phyloP scores from a whole-genome alignment of 163 green algal species.

The Scenedesmus sp. region DNA sequence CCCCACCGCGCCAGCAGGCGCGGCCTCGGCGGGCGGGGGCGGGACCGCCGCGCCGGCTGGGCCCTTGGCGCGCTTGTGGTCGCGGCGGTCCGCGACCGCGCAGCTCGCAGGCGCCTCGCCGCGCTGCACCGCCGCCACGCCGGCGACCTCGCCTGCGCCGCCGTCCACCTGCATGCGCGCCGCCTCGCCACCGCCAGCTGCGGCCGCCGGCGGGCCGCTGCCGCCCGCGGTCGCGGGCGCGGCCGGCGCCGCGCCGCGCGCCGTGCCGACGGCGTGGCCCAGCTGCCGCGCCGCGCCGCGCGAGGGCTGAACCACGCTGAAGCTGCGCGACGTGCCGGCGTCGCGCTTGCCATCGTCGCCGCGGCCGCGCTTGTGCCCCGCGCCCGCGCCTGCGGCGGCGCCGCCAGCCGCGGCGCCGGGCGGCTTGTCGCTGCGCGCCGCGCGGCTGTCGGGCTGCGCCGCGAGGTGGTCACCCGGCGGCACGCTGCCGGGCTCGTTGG shows the following conservation, averaged over 20 bases:
- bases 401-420: neutral
- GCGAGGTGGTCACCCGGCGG: constrained; percentile 44
- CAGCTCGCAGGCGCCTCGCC: too few relatives aligned
- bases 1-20: neutral
- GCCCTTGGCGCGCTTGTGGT: too few relatives aligned
- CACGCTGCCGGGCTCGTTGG: constrained; percentile 58
- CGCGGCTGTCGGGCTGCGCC: constrained; percentile 8
- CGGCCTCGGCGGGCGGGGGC: too few relatives aligned
- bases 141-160: too few relatives aligned
- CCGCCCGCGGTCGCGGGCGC: neutral
- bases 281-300: neutral
- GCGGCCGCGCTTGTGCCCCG: constrained; percentile 14
- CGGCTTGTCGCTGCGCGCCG: neutral
- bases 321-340: constrained; percentile 18
- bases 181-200: constrained; percentile 13
- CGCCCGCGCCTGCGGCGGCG: neutral
- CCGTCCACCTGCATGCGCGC: too few relatives aligned
- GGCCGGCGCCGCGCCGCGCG: neutral
- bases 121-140: too few relatives aligned
- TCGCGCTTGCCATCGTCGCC: constrained; percentile 1
- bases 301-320: constrained; percentile 30
- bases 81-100: too few relatives aligned
- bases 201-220: neutral
- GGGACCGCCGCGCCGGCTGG: too few relatives aligned
- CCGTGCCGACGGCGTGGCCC: neutral